Base-by-base conservation (phyloP, 176 grass and related monocot species). In the Pontederia crassipes region DNA sequence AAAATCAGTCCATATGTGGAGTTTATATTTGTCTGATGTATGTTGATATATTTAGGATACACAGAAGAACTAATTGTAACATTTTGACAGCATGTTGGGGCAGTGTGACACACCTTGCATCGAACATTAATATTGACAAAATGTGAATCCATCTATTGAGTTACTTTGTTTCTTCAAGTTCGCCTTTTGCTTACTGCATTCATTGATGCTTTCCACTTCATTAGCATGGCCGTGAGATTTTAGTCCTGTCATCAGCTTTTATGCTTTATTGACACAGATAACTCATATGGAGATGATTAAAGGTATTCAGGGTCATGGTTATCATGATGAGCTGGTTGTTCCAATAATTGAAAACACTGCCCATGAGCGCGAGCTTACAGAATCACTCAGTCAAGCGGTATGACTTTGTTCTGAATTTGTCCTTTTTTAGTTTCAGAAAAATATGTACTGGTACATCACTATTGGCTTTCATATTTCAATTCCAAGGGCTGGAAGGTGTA, bases 241-340 rank as follows among this genome's bases (percentile, higher is more conserved):
- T 24, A 49, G 8, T 12, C 12, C 48, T 20, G 24, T 56, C 13
- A 45, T 55, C 17, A 20, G 10, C 16, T 26, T 46, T 9, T 55
- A 3, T 20, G 40, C 59, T 61, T 61, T 62, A 12, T 77, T 86
- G 74, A 58, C 75, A 24, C 74, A 97, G 87, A 83, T 97, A 60
- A 88, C 81, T 52, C 92, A 97, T 68, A 91, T 97, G 87, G 92
- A 97, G 83, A 97, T 97, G 92, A 97, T 97, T 78, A 91, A 97
- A 91, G 92, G 92, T 80, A 97, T 97, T 59, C 89, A 97, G 74
- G 92, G 92, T 27, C 87, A 97, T 68, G 92, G 84, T 57, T 97
- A 91, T 56, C 82, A 20, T 28, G 92, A 97, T 68, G 92, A 91
- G 73, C 81, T 97, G 70, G 70, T 97, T 58, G 59, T 97, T 88